Evolutionary conservation across 257 asterid species (phyloP), one percentile per base, ranked within the genome.

Genomic region (Scutellaria galericulata): DNA sequence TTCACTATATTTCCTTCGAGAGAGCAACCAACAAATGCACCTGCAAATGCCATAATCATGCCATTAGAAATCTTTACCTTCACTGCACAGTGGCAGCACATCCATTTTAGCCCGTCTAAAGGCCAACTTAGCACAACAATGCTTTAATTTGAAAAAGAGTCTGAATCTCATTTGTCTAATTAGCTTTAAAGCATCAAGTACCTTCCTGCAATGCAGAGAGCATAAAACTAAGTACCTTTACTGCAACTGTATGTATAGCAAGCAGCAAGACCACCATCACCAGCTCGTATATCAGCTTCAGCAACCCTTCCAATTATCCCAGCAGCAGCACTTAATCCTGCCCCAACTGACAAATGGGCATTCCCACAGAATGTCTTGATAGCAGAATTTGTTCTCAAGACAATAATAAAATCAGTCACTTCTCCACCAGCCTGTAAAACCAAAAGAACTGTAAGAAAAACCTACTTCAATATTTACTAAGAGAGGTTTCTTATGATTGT

Each of bases 181-280:
- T 31, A 66, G 51, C 35, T 50, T 35, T 8, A 50, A 50, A 66
- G 72, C 47, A 39, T 41, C 45, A 46, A 27, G 13, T 15, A 44
- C 12, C 3, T 20, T 12, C 2, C 42, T 11, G 24, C 37, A 52
- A 53, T 13, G 24, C 27, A 40, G 9, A 15, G 44, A 47, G 55
- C 56, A 68, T 1, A 15, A 31, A 51, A 14, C 18, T 2, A 14
- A 35, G 52, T 74, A 89, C 96, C 96, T 89, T 87, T 89, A 79
- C 93, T 85, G 81, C 96, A 89, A 80, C 93, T 87, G 71, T 89
- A 89, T 54, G 96, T 84, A 69, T 87, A 87, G 77, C 96, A 89
- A 76, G 96, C 83, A 66, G 91, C 85, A 31, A 31, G 64, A 40
- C 90, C 84, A 27, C 85, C 81, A 48, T 73, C 74, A 72, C 96